Evolutionary conservation across 345 rosid species (phyloP).

Genomic region (Brassica rapa): DNA sequence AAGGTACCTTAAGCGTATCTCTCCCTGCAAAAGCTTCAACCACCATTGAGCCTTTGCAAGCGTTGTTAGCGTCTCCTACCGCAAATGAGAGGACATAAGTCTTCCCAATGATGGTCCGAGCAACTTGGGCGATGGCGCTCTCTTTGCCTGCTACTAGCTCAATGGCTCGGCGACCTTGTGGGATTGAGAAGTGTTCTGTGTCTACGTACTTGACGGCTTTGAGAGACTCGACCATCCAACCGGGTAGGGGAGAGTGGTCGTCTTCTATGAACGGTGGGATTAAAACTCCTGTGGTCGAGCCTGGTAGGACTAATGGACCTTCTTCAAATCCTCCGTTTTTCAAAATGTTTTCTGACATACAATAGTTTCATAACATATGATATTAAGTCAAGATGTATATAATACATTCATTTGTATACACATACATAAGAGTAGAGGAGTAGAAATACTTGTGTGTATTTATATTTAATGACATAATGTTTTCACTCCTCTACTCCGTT

Average conservation of each 20-base stretch:
- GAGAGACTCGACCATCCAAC: slow-evolving; percentile 86
- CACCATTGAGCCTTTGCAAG: slow-evolving; percentile 71
- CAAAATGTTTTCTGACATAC: slow-evolving; percentile 56
- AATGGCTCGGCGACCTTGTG: slow-evolving; percentile 64
- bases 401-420: background rate
- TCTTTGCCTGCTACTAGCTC: slow-evolving; percentile 91
- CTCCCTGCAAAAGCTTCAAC: slow-evolving; percentile 79
- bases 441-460: background rate
- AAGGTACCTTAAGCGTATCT: slow-evolving; percentile 60
- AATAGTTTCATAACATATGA: background rate
- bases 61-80: slow-evolving; percentile 74
- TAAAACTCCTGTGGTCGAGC: slow-evolving; percentile 70
- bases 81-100: slow-evolving; percentile 59
- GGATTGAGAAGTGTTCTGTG: slow-evolving; percentile 62
- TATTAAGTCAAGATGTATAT: background rate
- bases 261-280: slow-evolving; percentile 85
- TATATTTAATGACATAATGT: too few relatives aligned
- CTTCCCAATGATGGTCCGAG: slow-evolving; percentile 54
- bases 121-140: slow-evolving; percentile 76
- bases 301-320: slow-evolving; percentile 74
- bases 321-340: slow-evolving; percentile 83
- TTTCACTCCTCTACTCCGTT: background rate
- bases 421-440: background rate
- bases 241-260: slow-evolving; percentile 77
- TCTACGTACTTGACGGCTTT: slow-evolving; percentile 92